A percentile compares a stretch with the other conserved stretches of the same genome.
Conservation (phyloP, 306 rosid genomes). For the Sindora glabra region DNA sequence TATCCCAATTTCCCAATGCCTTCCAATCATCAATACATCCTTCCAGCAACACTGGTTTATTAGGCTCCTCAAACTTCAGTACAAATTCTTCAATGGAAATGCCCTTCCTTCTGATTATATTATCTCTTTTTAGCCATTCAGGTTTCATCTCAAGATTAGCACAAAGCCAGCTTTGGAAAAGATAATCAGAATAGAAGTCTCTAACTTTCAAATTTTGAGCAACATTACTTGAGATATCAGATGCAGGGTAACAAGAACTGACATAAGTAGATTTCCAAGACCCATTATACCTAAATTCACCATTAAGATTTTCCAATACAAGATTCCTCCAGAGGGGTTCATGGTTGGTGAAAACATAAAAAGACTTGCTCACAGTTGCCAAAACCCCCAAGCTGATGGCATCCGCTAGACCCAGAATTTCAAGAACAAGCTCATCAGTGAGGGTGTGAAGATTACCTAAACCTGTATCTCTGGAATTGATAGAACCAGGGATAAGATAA, state of each 20-base stretch:
- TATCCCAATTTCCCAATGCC: conserved; percentile 74
- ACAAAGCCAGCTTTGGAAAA: conserved; percentile 96
- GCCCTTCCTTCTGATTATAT: conserved; percentile 53
- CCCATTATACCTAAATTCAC: conserved; percentile 49
- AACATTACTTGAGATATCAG: conserved; percentile 14
- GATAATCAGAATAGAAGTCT: conserved; percentile 86
- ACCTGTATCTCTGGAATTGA: conserved; percentile 75
- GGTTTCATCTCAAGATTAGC: conserved; percentile 93
- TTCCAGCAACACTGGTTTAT: conserved; percentile 77
- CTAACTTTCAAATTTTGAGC: conserved; percentile 49
- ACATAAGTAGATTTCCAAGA: conserved; percentile 71
- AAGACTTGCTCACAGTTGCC: conserved; percentile 68
- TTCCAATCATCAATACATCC: conserved; percentile 84
- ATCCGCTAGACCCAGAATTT: conserved; percentile 56
- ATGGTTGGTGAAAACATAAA: conserved; percentile 58
- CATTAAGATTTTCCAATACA: conserved; percentile 51
- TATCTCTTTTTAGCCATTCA: conserved; percentile 85
- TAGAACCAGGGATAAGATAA: conserved; percentile 45
- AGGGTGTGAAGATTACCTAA: conserved; percentile 73
- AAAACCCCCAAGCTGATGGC: conserved; percentile 55
- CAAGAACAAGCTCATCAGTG: conserved; percentile 81
- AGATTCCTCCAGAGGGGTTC: conserved; percentile 91
- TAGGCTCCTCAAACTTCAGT: conserved; percentile 59
- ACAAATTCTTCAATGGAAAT: conserved; percentile 83
- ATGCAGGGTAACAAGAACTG: conserved; percentile 46